Evolutionary conservation across 306 rosid genomes (phyloP), one percentile per base, ranked within the genome.

Genomic region (Fagus crenata): DNA sequence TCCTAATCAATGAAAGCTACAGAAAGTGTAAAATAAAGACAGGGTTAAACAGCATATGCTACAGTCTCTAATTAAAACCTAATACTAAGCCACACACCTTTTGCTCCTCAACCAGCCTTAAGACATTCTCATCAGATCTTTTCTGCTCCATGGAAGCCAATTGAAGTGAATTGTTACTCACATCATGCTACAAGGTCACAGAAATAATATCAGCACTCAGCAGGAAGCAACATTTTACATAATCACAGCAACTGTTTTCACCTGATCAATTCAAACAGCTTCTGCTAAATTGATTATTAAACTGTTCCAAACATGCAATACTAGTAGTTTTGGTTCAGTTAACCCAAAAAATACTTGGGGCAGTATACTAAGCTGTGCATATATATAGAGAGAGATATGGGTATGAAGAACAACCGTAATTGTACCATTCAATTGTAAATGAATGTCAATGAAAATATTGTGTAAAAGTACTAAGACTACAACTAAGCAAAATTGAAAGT

Each of bases 131-230:
- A 78, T 89, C 97, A 40, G 97, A 89, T 84, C 80, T 92, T 85
- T 81, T 84, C 81, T 89, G 96, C 89, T 95, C 97, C 85, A 78
- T 75, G 4, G 99, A 92, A 79, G 99, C 99, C 85, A 89, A 67
- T 35, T 79, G 77, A 76, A 92, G 97, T 33, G 97, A 89, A 79
- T 77, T 92, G 84, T 89, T 89, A 83, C 90, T 90, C 78, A 87
- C 70, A 79, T 92, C 92, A 80, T 92, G 93, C 99, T 95, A 77
- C 58, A 80, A 80, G 61, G 42, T 68, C 85, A 73, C 54, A 39
- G 77, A 76, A 49, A 63, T 53, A 58, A 76, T n/a, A 81, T 78
- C 75, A 81, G 75, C 61, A 78, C 46, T 77, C 71, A 14, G 61
- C 69, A 40, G 73, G 71, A 72, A 53, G 74, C 43, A 75, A 51